Percentiles rank a stretch among this genome's conserved stretches.
Evolutionary conservation across 2,329 filamentous ascomycete genomes (phyloP).

Genomic region (Colletotrichum melonis): DNA sequence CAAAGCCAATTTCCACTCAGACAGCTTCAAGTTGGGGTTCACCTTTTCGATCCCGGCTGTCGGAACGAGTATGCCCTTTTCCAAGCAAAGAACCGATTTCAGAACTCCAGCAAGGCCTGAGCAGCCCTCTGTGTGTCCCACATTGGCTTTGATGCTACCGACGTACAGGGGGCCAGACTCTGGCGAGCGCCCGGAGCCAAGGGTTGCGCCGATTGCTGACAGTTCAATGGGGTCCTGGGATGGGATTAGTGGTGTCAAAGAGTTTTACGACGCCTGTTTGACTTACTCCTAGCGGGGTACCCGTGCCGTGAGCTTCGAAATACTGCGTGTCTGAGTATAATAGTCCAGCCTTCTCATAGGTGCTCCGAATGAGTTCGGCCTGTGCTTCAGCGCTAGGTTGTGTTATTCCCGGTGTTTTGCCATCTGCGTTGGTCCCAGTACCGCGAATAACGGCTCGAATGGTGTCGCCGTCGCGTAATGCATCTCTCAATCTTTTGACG

Average conservation of each 20-base stretch:
- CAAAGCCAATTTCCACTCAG: slow-evolving; percentile 41
- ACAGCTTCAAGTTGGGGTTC: slow-evolving; percentile 54
- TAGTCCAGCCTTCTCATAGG: not conserved
- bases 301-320: slow-evolving; percentile 61
- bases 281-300: slow-evolving; percentile 11
- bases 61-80: slow-evolving; percentile 56
- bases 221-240: slow-evolving; percentile 64
- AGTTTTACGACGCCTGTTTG: slow-evolving; percentile 51
- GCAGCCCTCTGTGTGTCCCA: slow-evolving; percentile 58
- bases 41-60: slow-evolving; percentile 60
- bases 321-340: slow-evolving; percentile 44
- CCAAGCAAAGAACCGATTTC: slow-evolving; percentile 54
- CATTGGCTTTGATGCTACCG: slow-evolving; percentile 48
- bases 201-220: slow-evolving; percentile 56
- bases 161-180: slow-evolving; percentile 45
- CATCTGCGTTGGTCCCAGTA: slow-evolving; percentile 47
- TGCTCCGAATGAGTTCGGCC: slow-evolving; percentile 39
- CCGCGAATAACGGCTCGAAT: slow-evolving; percentile 46
- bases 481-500: slow-evolving; percentile 54
- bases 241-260: slow-evolving; percentile 43
- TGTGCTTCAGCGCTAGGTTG: slow-evolving; percentile 51
- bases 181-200: slow-evolving; percentile 49
- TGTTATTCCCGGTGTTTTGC: slow-evolving; percentile 49
- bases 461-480: slow-evolving; percentile 52
- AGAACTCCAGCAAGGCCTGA: slow-evolving; percentile 55